phyloP scores from a whole-genome alignment of 805 yeast species.

The Alloascoidea hylecoeti region DNA sequence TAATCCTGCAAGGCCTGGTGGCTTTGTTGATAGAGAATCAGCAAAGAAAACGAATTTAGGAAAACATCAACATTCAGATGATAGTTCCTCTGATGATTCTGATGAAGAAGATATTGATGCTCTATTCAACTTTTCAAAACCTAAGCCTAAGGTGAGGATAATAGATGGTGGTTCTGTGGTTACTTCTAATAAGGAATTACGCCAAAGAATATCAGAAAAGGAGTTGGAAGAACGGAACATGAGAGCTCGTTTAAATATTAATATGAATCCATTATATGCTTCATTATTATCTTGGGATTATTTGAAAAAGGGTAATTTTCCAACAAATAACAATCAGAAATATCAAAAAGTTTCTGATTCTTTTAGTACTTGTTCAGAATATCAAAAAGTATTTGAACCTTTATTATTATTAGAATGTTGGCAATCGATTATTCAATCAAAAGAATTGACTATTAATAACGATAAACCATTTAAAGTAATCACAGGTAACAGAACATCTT shows the following conservation, averaged over 20 bases:
- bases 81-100: neutral
- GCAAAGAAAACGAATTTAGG: neutral
- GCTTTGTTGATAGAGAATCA: constrained; percentile 12
- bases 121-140: constrained; percentile 10
- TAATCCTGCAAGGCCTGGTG: constrained; percentile 19
- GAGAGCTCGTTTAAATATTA: constrained; percentile 59
- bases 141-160: neutral
- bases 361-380: constrained; percentile 38
- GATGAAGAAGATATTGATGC: constrained; percentile 19
- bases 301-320: constrained; percentile 33
- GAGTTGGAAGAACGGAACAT: constrained; percentile 51
- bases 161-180: neutral
- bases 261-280: constrained; percentile 50
- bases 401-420: constrained; percentile 64
- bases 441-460: constrained; percentile 26
- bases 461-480: constrained; percentile 43
- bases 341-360: constrained; percentile 31
- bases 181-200: neutral
- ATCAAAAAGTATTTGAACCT: constrained; percentile 49
- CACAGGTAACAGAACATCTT: constrained; percentile 59
- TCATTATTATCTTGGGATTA: constrained; percentile 56
- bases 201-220: neutral
- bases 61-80: neutral
- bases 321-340: constrained; percentile 24
- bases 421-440: constrained; percentile 61